Conservation (phyloP, 345 rosid species). For the Combretum micranthum region DNA sequence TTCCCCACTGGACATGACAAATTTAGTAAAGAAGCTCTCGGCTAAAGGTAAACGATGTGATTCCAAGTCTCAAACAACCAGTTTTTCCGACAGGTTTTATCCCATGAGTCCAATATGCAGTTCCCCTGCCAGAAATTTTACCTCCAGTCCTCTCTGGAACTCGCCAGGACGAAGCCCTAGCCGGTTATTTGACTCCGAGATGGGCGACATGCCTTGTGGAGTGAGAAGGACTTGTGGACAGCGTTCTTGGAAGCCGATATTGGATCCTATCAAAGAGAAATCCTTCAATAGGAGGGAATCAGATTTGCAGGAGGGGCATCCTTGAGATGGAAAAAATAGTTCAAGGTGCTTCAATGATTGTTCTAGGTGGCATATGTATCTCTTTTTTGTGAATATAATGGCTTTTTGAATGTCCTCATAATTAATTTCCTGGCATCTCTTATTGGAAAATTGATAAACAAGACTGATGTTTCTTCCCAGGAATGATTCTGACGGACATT, state of each 20-base stretch:
- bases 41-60: neutral
- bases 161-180: conserved; percentile 3
- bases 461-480: too few relatives aligned
- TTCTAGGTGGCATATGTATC: too few relatives aligned
- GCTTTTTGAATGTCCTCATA: too few relatives aligned
- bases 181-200: neutral
- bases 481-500: too few relatives aligned
- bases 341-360: too few relatives aligned
- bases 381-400: too few relatives aligned
- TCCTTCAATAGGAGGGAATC: conserved; percentile 13
- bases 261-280: conserved; percentile 12
- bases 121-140: conserved; percentile 4
- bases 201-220: neutral
- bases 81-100: conserved; percentile 5
- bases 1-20: conserved; percentile 28
- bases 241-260: conserved; percentile 4
- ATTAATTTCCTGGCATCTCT: too few relatives aligned
- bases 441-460: too few relatives aligned
- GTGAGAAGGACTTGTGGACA: conserved; percentile 1
- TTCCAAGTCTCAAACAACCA: neutral
- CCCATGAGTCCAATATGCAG: conserved; percentile 7
- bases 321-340: neutral
- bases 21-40: conserved; percentile 24
- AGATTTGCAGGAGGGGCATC: conserved; percentile 3
- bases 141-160: conserved; percentile 6